Base-by-base conservation (phyloP, 768 basidiomycete genomes). In the Sutorius australiensis region DNA sequence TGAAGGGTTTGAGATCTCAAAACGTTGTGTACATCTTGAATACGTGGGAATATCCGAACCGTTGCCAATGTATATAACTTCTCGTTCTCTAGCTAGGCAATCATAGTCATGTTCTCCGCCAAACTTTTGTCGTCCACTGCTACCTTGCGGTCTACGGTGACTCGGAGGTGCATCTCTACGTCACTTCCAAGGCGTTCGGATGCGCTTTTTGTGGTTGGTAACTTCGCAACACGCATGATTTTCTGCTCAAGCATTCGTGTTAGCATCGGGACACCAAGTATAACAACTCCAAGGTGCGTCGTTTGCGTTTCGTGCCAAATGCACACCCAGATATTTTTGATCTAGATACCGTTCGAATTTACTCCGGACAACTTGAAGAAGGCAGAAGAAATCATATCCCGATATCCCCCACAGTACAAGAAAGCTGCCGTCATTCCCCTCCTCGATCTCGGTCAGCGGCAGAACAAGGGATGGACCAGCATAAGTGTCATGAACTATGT, bases 401-500 rank as follows among this genome's bases (percentile, higher is more conserved):
- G 84, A 61, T 99, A 99, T 76, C 95, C 95, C 19, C 81, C 92
- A 48, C 95, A 98, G 66, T 99, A 98, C 81, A 97, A 93, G 81
- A 99, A 99, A 72, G 95, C 94, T 16, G 97, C 97, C 28, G 87
- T 92, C 61, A 98, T 99, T 67, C 97, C 97, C 43, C 79, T 99
- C 31, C 85, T 99, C 53, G 95, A 98, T 72, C 81, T 99, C 40
- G 95, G 87, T 2, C 97, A 99, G 73, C 82, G 93, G 60, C 97
- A 99, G 72, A 98, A 98, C 77, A 92, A 95, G 61, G 92, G 92
- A 61, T 99, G 92, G 92, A 98, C 95, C 24, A 93, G 89, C 68
- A 95, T 99, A 60, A 92, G 89, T 63, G 94, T 95, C 56, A 99
- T 99, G 97, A 98, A 99, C 75, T 92, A 94, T 63, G 88, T 99